These are phyloP conservation scores for Thoreauomyces humboldtii DNA, from an alignment of 192 early-diverging fungal species.

Conservation along the genomic window DNA sequence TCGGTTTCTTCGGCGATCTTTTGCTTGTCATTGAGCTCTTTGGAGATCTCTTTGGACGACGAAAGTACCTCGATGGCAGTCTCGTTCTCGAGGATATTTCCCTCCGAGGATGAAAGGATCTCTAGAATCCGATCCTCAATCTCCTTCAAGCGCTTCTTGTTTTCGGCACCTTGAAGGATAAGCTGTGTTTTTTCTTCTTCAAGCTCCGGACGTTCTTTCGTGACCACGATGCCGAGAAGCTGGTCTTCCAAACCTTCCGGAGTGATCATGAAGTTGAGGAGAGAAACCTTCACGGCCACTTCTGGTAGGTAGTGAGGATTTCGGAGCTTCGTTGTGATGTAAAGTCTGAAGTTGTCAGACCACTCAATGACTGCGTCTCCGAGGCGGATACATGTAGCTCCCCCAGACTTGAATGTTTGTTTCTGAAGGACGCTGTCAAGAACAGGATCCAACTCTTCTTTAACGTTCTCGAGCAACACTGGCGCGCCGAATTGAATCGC, in stretches of 20 bases:
- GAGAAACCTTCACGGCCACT: conserved; percentile 58
- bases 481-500: conserved; percentile 62
- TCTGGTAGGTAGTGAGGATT: conserved; percentile 69
- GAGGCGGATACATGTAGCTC: conserved; percentile 55
- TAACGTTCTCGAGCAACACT: conserved; percentile 64
- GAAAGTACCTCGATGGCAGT: conserved; percentile 62
- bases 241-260: conserved; percentile 66
- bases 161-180: conserved; percentile 60
- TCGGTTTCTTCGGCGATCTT: conserved; percentile 69
- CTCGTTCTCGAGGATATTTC: conserved; percentile 68
- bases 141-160: conserved; percentile 62
- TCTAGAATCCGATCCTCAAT: conserved; percentile 64
- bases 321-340: conserved; percentile 65
- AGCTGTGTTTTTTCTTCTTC: conserved; percentile 69
- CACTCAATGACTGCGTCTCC: conserved; percentile 68
- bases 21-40: conserved; percentile 65
- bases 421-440: conserved; percentile 62
- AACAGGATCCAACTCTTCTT: conserved; percentile 66
- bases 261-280: conserved; percentile 73
- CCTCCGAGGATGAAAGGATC: conserved; percentile 61
- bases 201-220: conserved; percentile 62
- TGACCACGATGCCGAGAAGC: conserved; percentile 61
- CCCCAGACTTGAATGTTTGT: conserved; percentile 62
- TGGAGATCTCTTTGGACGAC: conserved; percentile 55
- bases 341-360: conserved; percentile 53